Conservation (phyloP, 2,329 filamentous ascomycete genomes). For the Colletotrichum plurivorum region DNA sequence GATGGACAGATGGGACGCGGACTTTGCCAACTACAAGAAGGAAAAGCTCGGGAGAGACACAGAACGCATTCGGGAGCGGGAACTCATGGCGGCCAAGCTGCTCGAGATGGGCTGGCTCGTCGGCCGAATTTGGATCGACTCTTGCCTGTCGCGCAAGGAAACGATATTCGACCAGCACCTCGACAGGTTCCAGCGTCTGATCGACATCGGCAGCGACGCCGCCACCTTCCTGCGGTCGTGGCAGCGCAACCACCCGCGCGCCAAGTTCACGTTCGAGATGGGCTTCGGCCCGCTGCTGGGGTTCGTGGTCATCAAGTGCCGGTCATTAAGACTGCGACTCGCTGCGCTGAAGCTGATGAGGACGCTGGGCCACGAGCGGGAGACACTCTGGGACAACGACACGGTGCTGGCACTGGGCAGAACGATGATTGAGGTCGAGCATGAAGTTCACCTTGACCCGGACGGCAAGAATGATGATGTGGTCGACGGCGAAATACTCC, state of each 20-base stretch:
- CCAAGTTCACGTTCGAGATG: constrained; percentile 58
- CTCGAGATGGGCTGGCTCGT: constrained; percentile 51
- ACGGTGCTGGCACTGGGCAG: constrained; percentile 50
- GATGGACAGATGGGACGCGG: constrained; percentile 48
- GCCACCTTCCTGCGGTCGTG: constrained; percentile 12
- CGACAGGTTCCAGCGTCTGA: constrained; percentile 48
- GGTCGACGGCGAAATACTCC: constrained; percentile 43
- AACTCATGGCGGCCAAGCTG: constrained; percentile 33
- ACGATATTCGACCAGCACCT: constrained; percentile 51
- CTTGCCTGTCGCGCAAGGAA: constrained; percentile 49
- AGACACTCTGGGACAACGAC: constrained; percentile 54
- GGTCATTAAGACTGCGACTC: constrained; percentile 52
- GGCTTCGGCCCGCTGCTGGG: constrained; percentile 55
- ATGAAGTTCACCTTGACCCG: constrained; percentile 48
- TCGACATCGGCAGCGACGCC: constrained; percentile 45
- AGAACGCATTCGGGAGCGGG: constrained; percentile 14
- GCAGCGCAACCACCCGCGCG: not conserved
- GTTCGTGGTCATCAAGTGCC: constrained; percentile 56
- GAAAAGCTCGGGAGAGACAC: not conserved
- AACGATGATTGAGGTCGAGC: constrained; percentile 56
- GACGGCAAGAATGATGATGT: constrained; percentile 40
- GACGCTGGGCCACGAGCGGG: constrained; percentile 47
- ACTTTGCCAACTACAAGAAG: constrained; percentile 42
- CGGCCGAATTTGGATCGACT: constrained; percentile 51
- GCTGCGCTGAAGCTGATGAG: constrained; percentile 51